Evolutionary conservation across 2,329 filamentous ascomycete species (phyloP).

Genomic region (Thyridium curvatum): DNA sequence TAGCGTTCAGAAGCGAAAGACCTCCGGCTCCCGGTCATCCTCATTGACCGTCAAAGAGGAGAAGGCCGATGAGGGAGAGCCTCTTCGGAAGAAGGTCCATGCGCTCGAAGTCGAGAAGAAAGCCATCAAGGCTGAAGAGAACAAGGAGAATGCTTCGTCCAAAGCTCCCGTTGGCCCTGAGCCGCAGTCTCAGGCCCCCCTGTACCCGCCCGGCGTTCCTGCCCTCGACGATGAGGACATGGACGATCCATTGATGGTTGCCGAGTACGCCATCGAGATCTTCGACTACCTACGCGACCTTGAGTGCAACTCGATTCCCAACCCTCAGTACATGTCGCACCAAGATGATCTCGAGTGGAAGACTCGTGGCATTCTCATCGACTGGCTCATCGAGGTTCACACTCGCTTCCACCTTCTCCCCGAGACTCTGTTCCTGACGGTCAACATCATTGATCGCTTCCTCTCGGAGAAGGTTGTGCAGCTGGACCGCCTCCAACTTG

Average conservation of each 20-base stretch:
- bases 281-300: constrained; percentile 92
- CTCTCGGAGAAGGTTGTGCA: constrained; percentile 92
- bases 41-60: constrained; percentile 56
- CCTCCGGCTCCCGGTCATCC: constrained; percentile 28
- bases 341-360: constrained; percentile 97
- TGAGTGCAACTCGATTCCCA: constrained; percentile 72
- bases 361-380: constrained; percentile 92
- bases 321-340: constrained; percentile 90
- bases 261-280: constrained; percentile 94
- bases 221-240: constrained; percentile 81
- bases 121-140: constrained; percentile 27
- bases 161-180: constrained; percentile 16
- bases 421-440: constrained; percentile 91
- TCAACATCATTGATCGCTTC: constrained; percentile 98
- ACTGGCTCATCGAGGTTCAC: constrained; percentile 98
- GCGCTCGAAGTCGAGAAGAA: constrained; percentile 47
- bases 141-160: constrained; percentile 23
- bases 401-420: constrained; percentile 92
- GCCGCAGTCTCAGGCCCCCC: constrained; percentile 6
- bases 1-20: constrained; percentile 63
- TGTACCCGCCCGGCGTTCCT: constrained; percentile 32
- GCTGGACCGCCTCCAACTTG: constrained; percentile 90
- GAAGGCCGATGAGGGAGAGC: constrained; percentile 58
- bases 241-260: constrained; percentile 95
- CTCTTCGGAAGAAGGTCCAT: constrained; percentile 59